Base-by-base conservation (phyloP, 192 early-diverging fungal genomes). In the Entomortierella beljakovae region DNA sequence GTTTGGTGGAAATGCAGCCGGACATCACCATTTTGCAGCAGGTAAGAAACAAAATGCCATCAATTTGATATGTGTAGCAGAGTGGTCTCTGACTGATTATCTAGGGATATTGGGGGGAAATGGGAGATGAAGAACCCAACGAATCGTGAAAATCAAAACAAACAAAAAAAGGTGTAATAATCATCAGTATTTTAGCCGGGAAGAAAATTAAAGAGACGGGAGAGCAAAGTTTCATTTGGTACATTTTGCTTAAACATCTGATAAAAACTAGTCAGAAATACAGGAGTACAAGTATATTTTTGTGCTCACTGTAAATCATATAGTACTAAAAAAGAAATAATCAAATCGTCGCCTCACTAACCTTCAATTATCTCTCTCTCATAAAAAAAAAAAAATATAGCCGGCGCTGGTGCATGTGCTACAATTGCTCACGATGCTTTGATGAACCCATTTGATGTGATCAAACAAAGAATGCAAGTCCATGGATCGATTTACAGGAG, bases 381-480 rank as follows among this genome's bases (percentile, higher is more conserved):
- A n/a, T n/a, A n/a, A n/a, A n/a, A n/a, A n/a, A n/a, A n/a, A n/a
- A n/a, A n/a, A n/a, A n/a, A 57, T 25, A 32, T 84, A 85, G 95
- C 93, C 28, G 87, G 88, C 18, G 95, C 97, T n/a, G 95, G 96
- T 46, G 96, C 93, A 48, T 90, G 88, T 80, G 97, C 97, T 7
- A 97, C 96, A 6, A 81, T 94, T 23, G 86, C 92, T 3, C 90
- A 91, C 84, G 97, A 99, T 73, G 90, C 93, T 10, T 82, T 99
- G 51, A 94, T 97, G 93, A 99, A 94, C 68, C 97, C 97, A 38
- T 99, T 99, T 84, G 97, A 99, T 84, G 75, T 98, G 33, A 87
- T 97, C 80, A 99, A 99, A 77, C 97, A 99, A 82, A 91, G 97
- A 50, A 95, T 97, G 95, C 97, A 99, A 83, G 81, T 96, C 23